A percentile compares a stretch with the other conserved stretches of the same genome.
These are phyloP conservation scores for Aquilaria sinensis DNA, from an alignment of 345 rosid genomes.

Conservation along the genomic window DNA sequence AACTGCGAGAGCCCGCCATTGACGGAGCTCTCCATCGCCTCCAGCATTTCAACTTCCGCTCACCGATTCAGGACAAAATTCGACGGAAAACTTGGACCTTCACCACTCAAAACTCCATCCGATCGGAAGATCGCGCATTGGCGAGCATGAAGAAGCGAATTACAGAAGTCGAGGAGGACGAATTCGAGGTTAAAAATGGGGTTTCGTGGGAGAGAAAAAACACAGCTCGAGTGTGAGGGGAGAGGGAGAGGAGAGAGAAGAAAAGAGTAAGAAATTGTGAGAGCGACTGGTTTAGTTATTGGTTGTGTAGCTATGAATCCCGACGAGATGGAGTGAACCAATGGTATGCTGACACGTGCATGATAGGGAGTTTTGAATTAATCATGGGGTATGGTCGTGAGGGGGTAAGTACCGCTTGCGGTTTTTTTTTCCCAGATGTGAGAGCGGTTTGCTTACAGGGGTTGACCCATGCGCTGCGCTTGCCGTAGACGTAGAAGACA, in stretches of 20 bases:
- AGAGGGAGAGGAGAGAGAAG: conserved; percentile 13
- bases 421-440: not conserved
- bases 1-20: conserved; percentile 63
- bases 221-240: conserved; percentile 26
- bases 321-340: conserved; percentile 35
- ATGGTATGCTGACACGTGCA: conserved; percentile 35
- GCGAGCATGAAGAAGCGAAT: conserved; percentile 24
- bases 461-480: too few species aligned
- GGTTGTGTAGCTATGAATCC: conserved; percentile 42
- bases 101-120: conserved; percentile 17
- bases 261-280: conserved; percentile 28
- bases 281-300: conserved; percentile 44
- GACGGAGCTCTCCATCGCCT: conserved; percentile 59
- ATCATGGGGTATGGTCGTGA: conserved; percentile 17
- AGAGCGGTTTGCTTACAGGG: too few species aligned
- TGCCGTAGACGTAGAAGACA: too few species aligned
- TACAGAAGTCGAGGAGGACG: conserved; percentile 18
- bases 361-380: conserved; percentile 13
- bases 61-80: conserved; percentile 4
- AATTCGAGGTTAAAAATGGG: conserved; percentile 24
- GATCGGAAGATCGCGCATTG: conserved; percentile 57
- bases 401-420: conserved; percentile 21
- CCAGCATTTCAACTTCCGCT: conserved; percentile 43
- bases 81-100: conserved; percentile 13
- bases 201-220: conserved; percentile 34